phyloP scores from a whole-genome alignment of 371 early-diverging fungal species.

The Chytridiales sp. region DNA sequence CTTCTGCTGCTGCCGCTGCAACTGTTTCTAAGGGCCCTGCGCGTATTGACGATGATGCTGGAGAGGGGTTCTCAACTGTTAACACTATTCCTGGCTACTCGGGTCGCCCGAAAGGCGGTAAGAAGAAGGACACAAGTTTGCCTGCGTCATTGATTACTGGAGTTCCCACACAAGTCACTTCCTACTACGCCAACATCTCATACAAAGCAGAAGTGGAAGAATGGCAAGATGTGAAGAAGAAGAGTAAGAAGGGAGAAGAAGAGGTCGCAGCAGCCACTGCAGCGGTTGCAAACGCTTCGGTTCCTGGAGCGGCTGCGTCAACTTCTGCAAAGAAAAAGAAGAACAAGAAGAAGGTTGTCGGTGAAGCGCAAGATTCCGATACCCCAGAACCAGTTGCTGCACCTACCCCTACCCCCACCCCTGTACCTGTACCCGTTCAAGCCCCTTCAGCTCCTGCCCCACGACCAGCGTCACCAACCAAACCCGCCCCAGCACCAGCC shows the following conservation, averaged over 20 bases:
- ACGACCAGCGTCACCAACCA: too few relatives aligned
- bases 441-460: too few relatives aligned
- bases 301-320: conserved; percentile 19
- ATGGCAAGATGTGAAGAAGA: conserved; percentile 30
- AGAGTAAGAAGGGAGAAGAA: conserved; percentile 22
- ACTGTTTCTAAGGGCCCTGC: conserved; percentile 18
- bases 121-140: conserved; percentile 20
- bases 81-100: conserved; percentile 21
- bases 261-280: conserved; percentile 8
- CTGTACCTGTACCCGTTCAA: too few relatives aligned
- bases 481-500: too few relatives aligned
- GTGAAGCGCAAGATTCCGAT: too few relatives aligned
- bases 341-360: conserved; percentile 45
- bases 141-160: conserved; percentile 9
- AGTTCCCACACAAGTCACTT: conserved; percentile 2
- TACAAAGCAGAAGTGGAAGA: conserved; percentile 12
- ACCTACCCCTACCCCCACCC: too few relatives aligned
- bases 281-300: not conserved
- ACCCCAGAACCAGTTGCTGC: too few relatives aligned
- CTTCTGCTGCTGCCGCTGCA: conserved; percentile 8
- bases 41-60: conserved; percentile 25
- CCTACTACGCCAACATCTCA: conserved; percentile 14
- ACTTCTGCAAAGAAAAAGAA: conserved; percentile 39
- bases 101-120: not conserved
- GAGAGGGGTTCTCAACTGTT: conserved; percentile 4